Evolutionary conservation across 1,284 basidiomycete genomes (phyloP).

Genomic region (Ganoderma multipileum): DNA sequence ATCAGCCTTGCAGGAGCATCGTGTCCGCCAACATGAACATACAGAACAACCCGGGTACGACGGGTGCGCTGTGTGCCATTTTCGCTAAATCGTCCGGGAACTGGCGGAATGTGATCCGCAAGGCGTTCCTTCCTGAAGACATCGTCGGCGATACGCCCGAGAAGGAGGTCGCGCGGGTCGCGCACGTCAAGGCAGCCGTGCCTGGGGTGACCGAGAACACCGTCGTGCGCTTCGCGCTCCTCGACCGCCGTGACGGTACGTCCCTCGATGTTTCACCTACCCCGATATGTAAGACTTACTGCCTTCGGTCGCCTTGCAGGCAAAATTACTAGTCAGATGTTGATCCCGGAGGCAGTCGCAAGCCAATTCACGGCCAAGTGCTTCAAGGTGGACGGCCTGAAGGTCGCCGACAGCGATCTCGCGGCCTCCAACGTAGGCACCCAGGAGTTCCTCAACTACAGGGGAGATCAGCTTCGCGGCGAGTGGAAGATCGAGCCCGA

Average conservation of each 20-base stretch:
- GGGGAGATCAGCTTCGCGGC: neutral
- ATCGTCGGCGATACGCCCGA: neutral
- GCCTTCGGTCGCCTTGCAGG: neutral
- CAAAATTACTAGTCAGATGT: neutral
- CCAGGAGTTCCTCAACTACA: neutral
- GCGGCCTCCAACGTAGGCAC: neutral
- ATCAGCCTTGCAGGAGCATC: neutral
- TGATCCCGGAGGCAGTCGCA: neutral
- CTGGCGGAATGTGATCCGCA: slow-evolving; percentile 3
- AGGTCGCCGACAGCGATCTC: neutral
- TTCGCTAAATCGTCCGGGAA: slow-evolving; percentile 1
- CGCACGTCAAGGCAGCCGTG: neutral
- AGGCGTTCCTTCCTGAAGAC: neutral
- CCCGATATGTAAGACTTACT: no score
- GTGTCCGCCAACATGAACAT: neutral
- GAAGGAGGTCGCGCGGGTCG: neutral
- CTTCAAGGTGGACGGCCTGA: neutral
- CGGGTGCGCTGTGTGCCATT: neutral
- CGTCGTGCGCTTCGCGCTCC: neutral
- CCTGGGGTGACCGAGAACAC: neutral
- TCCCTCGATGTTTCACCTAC: neutral
- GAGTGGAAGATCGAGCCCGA: neutral
- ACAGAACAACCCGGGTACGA: neutral
- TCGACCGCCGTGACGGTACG: slow-evolving; percentile 6
- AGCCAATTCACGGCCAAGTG: neutral